Percentiles rank a stretch among this genome's conserved stretches.
Conservation (phyloP, 208 protist species). For the Leptomonas pyrrhocoris region DNA sequence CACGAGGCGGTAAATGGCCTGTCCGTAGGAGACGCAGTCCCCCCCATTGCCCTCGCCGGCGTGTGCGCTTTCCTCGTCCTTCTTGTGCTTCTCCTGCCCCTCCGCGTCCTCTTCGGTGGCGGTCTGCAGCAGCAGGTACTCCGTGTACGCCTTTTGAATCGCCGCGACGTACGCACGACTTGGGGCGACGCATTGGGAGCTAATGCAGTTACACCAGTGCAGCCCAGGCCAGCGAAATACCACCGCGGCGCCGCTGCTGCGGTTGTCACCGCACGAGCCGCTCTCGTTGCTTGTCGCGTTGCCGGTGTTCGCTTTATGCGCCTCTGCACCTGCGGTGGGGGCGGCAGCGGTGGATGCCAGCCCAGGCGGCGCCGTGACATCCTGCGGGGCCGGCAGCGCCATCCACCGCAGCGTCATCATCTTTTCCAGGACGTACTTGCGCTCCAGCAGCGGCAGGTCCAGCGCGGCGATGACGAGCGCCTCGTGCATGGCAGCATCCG, state of each 20-base stretch:
- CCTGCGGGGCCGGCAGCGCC: constrained; percentile 16
- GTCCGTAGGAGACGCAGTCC: constrained; percentile 20
- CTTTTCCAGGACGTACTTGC: constrained; percentile 8
- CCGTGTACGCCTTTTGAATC: constrained; percentile 23
- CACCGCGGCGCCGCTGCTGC: constrained; percentile 2
- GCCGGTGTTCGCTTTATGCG: not conserved
- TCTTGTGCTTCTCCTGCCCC: not conserved
- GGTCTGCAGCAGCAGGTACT: constrained; percentile 5
- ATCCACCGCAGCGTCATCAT: constrained; percentile 22
- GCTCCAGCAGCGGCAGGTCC: constrained; percentile 30
- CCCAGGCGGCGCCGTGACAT: constrained; percentile 14
- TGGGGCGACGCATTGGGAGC: constrained; percentile 31
- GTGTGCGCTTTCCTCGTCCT: too few species aligned
- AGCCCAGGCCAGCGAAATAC: constrained; percentile 38
- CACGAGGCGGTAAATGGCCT: constrained; percentile 17
- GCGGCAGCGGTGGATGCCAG: not conserved
- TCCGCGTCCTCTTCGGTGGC: constrained; percentile 12
- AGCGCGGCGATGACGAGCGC: constrained; percentile 32
- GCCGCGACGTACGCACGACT: constrained; percentile 23
- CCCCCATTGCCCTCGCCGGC: not conserved
- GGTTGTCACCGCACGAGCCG: too few species aligned
- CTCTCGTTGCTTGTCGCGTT: not conserved
- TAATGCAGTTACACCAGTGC: constrained; percentile 61
- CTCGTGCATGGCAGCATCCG: constrained; percentile 6
- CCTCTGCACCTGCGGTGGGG: not conserved